Base-by-base conservation (phyloP, 257 asterid genomes). In the Nicotiana sylvestris region DNA sequence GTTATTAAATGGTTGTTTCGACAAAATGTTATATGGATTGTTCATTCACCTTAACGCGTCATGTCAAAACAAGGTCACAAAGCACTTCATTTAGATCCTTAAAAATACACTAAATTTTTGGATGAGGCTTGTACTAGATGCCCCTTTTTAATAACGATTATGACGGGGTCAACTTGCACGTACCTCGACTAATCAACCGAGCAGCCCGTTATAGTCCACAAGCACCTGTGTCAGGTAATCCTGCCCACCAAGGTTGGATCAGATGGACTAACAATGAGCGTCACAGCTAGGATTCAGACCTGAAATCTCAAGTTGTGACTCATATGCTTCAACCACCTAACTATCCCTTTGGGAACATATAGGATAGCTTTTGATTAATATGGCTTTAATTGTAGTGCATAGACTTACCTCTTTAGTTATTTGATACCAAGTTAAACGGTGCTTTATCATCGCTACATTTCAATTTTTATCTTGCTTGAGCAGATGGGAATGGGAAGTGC, bases 401-500 rank as follows among this genome's bases (percentile, higher is more conserved):
- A 39, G 46, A 6, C 2, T 37, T 37, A 37, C 46, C 46, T 37
- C 46, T 37, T 37, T 6, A 37, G 9, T 37, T 37, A 6, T 37
- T 6, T 37, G 46, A 37, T 37, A 37, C 46, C 46, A 37, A 37
- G 46, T 37, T 37, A 37, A 37, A 37, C 8, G 46, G 64, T 57
- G 64, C 18, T 57, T 17, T 61, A 9, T 25, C 17, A 7, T 25
- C 35, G 3, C 35, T 46, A 8, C 1, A 29, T n/a, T 72, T 72
- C 33, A 29, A 21, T n/a, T 5, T 21, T 11, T 3, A 2, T 64
- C n/a, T 64, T 64, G 18, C 37, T 64, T n/a, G 37, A 56, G 78
- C 85, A 88, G 89, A 56, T 84, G 77, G 91, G 91, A 4, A 68
- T 86, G 88, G 86, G 85, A 6, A 84, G 81, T 65, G 85, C 85